phyloP scores from a whole-genome alignment of 768 basidiomycete species.

The Pulveroboletus frians region DNA sequence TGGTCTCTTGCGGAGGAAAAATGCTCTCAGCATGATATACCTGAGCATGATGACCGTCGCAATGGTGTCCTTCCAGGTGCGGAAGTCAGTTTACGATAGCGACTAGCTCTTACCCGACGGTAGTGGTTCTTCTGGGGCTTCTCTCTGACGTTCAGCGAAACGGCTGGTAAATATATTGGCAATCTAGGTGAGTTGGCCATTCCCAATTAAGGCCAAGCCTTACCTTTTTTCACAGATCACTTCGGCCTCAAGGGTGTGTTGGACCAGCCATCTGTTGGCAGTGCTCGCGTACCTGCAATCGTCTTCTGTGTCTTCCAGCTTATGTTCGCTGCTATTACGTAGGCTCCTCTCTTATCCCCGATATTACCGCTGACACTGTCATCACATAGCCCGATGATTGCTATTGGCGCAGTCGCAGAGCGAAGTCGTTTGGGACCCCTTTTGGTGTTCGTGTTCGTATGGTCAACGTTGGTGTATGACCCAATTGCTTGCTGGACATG shows the following conservation, averaged over 20 bases:
- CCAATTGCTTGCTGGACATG: conserved; percentile 97
- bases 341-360: conserved; percentile 22
- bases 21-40: conserved; percentile 88
- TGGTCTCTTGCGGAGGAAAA: conserved; percentile 87
- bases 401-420: conserved; percentile 90
- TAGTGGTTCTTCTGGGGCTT: conserved; percentile 99
- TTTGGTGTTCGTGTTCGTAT: conserved; percentile 85
- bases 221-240: conserved; percentile 47
- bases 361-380: conserved; percentile 10
- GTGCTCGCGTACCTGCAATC: conserved; percentile 62
- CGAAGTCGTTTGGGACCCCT: conserved; percentile 80
- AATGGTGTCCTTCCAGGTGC: conserved; percentile 79
- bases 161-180: conserved; percentile 73
- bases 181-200: conserved; percentile 57
- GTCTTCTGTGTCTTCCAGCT: conserved; percentile 82
- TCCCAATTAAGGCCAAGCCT: background rate
- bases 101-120: conserved; percentile 2
- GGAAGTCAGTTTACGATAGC: conserved; percentile 38
- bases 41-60: conserved; percentile 72
- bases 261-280: conserved; percentile 68
- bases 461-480: conserved; percentile 88
- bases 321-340: conserved; percentile 90
- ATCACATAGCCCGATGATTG: conserved; percentile 65
- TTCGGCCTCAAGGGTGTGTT: conserved; percentile 81
- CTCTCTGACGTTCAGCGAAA: conserved; percentile 85